Evolutionary conservation across 345 rosid genomes (phyloP).

Genomic region (Lumnitzera littorea): DNA sequence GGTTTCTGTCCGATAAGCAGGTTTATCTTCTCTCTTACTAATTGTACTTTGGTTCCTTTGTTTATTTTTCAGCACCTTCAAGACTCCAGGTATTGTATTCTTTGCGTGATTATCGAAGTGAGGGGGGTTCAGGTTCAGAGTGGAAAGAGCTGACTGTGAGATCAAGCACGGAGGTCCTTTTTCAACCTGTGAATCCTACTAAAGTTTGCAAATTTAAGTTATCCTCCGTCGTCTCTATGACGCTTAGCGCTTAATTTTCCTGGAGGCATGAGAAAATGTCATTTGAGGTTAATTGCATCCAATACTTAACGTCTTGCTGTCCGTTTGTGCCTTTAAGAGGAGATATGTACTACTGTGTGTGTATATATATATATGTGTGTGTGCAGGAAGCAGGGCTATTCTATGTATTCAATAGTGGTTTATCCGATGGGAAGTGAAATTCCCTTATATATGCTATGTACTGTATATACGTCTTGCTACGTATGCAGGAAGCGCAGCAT

Average conservation of each 20-base stretch:
- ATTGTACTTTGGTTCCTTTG: background rate
- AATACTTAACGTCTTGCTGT: no score
- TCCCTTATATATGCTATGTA: no score
- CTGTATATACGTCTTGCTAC: no score
- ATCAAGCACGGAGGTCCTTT: slow-evolving; percentile 71
- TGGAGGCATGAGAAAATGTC: background rate
- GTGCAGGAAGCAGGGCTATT: no score
- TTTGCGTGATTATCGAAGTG: slow-evolving; percentile 76
- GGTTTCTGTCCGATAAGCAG: no score
- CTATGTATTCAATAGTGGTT: no score
- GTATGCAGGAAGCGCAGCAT: no score
- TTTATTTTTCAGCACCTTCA: slow-evolving; percentile 55
- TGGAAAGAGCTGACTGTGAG: slow-evolving; percentile 69
- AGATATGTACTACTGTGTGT: no score
- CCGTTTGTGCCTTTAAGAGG: no score
- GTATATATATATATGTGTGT: no score
- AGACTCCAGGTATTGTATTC: slow-evolving; percentile 69
- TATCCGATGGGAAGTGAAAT: no score
- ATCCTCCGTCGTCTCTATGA: slow-evolving; percentile 58
- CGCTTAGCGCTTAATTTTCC: slow-evolving; percentile 53
- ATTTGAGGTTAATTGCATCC: background rate
- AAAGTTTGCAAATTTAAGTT: slow-evolving; percentile 70
- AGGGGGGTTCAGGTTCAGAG: slow-evolving; percentile 65
- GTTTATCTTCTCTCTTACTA: background rate
- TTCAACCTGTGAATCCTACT: slow-evolving; percentile 47